Percentiles rank a stretch among this genome's conserved stretches.
Conservation (phyloP, 306 rosid species). For the Begonia loranthoides region DNA sequence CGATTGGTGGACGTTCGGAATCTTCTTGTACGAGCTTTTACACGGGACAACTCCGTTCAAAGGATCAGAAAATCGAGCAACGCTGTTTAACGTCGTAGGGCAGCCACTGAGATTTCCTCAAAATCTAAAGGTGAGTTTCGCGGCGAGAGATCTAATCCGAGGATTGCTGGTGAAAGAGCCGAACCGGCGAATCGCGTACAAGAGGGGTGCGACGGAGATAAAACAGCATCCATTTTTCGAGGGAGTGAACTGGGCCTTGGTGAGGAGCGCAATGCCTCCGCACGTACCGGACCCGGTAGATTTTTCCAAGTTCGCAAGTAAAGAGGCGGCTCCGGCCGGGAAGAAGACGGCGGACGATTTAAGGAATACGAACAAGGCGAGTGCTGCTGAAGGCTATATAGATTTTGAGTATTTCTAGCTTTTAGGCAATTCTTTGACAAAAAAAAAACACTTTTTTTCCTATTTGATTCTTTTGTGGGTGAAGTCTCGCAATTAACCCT, state of each 20-base stretch:
- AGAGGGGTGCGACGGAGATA: slow-evolving; percentile 11
- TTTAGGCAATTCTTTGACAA: too few species aligned
- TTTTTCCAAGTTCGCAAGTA: slow-evolving; percentile 7
- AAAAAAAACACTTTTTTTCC: too few species aligned
- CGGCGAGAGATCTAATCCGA: slow-evolving; percentile 7
- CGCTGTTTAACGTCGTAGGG: slow-evolving; percentile 9
- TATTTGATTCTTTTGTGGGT: too few species aligned
- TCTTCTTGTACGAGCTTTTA: slow-evolving; percentile 34
- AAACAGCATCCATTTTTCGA: slow-evolving; percentile 13
- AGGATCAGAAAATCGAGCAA: slow-evolving; percentile 19
- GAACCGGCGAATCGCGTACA: slow-evolving; percentile 1
- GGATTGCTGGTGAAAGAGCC: slow-evolving; percentile 10
- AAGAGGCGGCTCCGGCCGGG: slow-evolving; percentile 16
- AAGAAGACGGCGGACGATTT: slow-evolving; percentile 22
- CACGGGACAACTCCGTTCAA: slow-evolving; percentile 42
- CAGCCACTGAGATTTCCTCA: slow-evolving; percentile 8
- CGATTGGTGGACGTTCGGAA: slow-evolving; percentile 51
- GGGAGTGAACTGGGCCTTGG: slow-evolving; percentile 11
- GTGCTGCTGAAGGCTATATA: slow-evolving; percentile 9
- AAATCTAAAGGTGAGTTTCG: not conserved
- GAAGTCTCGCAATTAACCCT: too few species aligned
- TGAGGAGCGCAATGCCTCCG: slow-evolving; percentile 10
- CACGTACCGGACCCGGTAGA: slow-evolving; percentile 10
- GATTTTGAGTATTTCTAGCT: slow-evolving; percentile 49
- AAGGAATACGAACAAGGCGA: slow-evolving; percentile 10